A percentile compares a stretch with the other conserved stretches of the same genome.
These are phyloP conservation scores for Arthrobotrys musiformis DNA, from an alignment of 2,329 filamentous ascomycete genomes.

Conservation along the genomic window DNA sequence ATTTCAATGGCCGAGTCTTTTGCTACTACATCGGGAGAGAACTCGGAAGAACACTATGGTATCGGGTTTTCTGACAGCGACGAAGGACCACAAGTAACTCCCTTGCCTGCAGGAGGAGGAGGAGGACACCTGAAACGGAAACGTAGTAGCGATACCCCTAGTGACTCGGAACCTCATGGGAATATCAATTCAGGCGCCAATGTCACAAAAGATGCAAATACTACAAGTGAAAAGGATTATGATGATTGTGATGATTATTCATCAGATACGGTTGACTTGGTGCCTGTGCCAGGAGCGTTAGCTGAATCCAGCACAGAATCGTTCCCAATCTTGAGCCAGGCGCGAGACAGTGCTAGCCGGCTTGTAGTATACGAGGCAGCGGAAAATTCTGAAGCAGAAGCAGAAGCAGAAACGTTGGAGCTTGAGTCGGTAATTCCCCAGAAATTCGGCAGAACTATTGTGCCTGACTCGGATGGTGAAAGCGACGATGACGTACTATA, in stretches of 20 bases:
- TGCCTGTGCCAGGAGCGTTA: constrained; percentile 18
- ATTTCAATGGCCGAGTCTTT: constrained; percentile 52
- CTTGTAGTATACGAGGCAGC: not conserved
- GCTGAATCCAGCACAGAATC: constrained; percentile 13
- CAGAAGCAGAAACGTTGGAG: not conserved
- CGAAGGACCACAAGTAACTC: constrained; percentile 14
- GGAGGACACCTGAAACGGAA: constrained; percentile 46
- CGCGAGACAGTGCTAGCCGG: constrained; percentile 11
- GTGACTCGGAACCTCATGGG: not conserved
- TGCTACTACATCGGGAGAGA: constrained; percentile 23
- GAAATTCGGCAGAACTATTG: constrained; percentile 42
- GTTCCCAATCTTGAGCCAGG: constrained; percentile 37
- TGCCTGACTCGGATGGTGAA: constrained; percentile 53
- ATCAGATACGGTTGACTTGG: constrained; percentile 44
- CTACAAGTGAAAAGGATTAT: not conserved
- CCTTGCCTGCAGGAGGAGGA: too few relatives aligned
- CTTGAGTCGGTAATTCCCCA: constrained; percentile 42
- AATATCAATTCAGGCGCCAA: not conserved
- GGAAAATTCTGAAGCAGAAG: not conserved
- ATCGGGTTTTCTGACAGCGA: constrained; percentile 34
- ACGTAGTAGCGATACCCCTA: constrained; percentile 23
- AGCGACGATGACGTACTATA: constrained; percentile 55
- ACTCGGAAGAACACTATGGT: constrained; percentile 47
- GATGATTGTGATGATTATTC: constrained; percentile 30
- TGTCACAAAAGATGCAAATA: not conserved